A percentile compares a stretch with the other conserved stretches of the same genome.
Evolutionary conservation across 2,329 filamentous ascomycete species (phyloP).

Genomic region (Aspergillus eucalypticola): DNA sequence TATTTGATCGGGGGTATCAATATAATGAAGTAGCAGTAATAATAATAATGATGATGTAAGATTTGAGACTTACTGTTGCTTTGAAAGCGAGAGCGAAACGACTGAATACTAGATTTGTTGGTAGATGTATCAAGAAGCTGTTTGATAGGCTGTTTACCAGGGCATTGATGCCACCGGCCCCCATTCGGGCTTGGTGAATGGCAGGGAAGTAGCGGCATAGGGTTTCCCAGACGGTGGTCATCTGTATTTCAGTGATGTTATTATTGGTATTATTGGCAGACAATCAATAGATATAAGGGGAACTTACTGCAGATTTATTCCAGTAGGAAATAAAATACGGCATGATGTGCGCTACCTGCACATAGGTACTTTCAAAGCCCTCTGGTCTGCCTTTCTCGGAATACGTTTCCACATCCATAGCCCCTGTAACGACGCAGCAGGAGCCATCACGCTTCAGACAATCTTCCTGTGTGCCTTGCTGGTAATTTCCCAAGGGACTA

Average conservation of each 20-base stretch:
- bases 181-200: neutral
- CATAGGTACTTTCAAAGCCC: neutral
- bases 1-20: no score
- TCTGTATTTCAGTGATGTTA: neutral
- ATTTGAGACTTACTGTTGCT: neutral
- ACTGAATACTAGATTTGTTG: neutral
- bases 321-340: slow-evolving; percentile 4
- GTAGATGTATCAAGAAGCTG: neutral
- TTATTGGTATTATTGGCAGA: neutral
- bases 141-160: neutral
- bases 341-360: slow-evolving; percentile 8
- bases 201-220: slow-evolving; percentile 8
- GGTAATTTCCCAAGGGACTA: no score
- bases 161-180: neutral
- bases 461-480: neutral
- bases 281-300: neutral
- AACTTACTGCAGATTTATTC: neutral
- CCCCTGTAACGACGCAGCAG: neutral
- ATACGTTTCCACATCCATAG: neutral
- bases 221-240: neutral
- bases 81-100: neutral
- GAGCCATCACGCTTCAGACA: slow-evolving; percentile 6
- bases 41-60: no score
- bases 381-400: neutral
- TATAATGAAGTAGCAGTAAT: no score